phyloP scores from a whole-genome alignment of 225 moss, liverwort and hornwort species.

The Pseudisothecium myosuroides region DNA sequence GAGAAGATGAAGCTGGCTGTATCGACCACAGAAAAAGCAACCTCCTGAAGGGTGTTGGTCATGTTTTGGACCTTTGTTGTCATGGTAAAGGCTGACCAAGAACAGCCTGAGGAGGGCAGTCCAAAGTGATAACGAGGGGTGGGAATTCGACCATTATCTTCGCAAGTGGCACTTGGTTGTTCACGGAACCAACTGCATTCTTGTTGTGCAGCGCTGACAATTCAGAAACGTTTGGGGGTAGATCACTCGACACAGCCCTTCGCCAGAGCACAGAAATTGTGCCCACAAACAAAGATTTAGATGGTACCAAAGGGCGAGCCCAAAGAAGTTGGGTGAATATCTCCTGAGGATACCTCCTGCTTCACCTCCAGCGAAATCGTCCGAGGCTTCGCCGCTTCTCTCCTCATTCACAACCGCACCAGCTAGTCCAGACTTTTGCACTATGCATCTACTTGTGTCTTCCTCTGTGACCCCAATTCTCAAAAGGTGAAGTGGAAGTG shows the following conservation, averaged over 20 bases:
- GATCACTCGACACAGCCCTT: conserved; percentile 24
- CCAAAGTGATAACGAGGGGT: conserved; percentile 63
- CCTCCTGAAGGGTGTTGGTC: conserved; percentile 80
- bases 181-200: conserved; percentile 3
- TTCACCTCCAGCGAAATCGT: conserved; percentile 8
- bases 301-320: conserved; percentile 45
- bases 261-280: conserved; percentile 59
- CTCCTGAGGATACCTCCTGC: conserved; percentile 30
- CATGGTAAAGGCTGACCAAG: conserved; percentile 72
- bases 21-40: conserved; percentile 70
- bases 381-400: neutral
- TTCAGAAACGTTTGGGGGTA: neutral
- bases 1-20: conserved; percentile 91
- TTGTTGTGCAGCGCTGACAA: neutral
- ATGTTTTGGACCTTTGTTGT: conserved; percentile 65
- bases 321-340: conserved; percentile 63
- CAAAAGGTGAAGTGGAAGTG: conserved; percentile 43
- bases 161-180: conserved; percentile 37
- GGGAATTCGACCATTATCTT: conserved; percentile 69
- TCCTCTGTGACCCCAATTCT: conserved; percentile 47
- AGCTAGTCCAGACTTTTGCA: conserved; percentile 18
- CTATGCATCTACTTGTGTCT: conserved; percentile 36
- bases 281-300: conserved; percentile 48
- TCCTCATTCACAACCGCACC: neutral
- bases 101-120: conserved; percentile 72